Conservation (phyloP, 108 stramenopile genomes). For the Asterionellopsis glacialis region DNA sequence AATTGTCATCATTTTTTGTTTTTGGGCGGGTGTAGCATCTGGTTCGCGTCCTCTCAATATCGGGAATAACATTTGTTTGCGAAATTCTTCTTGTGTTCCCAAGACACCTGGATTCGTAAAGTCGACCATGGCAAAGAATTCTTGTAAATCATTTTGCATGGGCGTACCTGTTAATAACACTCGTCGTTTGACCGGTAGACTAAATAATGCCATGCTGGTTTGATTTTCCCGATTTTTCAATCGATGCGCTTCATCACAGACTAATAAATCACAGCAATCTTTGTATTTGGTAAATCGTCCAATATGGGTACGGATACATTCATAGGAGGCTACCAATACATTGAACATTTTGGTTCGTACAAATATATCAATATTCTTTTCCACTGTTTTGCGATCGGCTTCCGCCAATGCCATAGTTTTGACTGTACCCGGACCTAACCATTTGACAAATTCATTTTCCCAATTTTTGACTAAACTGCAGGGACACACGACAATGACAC, state of each 20-base stretch:
- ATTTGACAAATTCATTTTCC: constrained; percentile 98
- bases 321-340: constrained; percentile 91
- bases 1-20: constrained; percentile 70
- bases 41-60: constrained; percentile 95
- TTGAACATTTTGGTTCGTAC: constrained; percentile 74
- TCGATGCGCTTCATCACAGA: constrained; percentile 98
- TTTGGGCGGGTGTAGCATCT: constrained; percentile 87
- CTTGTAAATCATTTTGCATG: constrained; percentile 94
- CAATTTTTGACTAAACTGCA: constrained; percentile 98
- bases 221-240: constrained; percentile 98
- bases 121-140: constrained; percentile 98
- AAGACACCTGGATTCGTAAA: constrained; percentile 92
- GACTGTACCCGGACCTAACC: constrained; percentile 83
- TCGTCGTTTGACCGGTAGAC: constrained; percentile 81
- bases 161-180: constrained; percentile 95
- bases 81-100: constrained; percentile 87
- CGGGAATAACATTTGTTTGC: constrained; percentile 68
- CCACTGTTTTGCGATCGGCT: constrained; percentile 75
- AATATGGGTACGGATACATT: constrained; percentile 91
- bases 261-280: constrained; percentile 90
- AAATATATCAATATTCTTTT: constrained; percentile 81
- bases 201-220: constrained; percentile 81
- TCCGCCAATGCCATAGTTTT: constrained; percentile 85
- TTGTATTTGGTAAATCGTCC: constrained; percentile 63
- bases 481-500: constrained; percentile 93